A percentile compares a stretch with the other conserved stretches of the same genome.
These are phyloP conservation scores for Mycena galericulata DNA, from an alignment of 768 basidiomycete species.

Conservation along the genomic window DNA sequence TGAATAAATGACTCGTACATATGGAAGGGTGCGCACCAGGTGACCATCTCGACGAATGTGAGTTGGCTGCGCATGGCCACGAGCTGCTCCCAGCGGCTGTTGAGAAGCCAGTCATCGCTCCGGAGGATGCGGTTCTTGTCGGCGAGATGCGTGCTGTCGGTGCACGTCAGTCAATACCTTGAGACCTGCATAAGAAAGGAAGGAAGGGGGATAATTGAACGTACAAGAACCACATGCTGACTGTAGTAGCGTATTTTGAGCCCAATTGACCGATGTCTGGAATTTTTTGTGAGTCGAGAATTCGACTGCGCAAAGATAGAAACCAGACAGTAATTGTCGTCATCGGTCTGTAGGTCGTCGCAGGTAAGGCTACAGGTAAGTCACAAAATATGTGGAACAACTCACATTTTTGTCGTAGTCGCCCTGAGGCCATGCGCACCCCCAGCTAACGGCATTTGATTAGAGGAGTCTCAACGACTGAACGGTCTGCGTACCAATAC, in stretches of 20 bases:
- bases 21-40: conserved; percentile 58
- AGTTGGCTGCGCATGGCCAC: conserved; percentile 65
- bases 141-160: conserved; percentile 64
- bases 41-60: conserved; percentile 74
- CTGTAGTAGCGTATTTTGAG: conserved; percentile 55
- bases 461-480: neutral
- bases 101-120: conserved; percentile 75
- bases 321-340: conserved; percentile 61
- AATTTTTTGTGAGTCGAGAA: too few species aligned
- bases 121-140: conserved; percentile 77
- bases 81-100: conserved; percentile 78
- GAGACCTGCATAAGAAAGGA: neutral
- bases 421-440: conserved; percentile 72
- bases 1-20: too few species aligned
- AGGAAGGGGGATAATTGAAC: conserved; percentile 30
- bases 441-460: conserved; percentile 55
- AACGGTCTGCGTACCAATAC: conserved; percentile 54
- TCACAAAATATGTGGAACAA: too few species aligned
- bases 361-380: too few species aligned
- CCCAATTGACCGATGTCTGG: conserved; percentile 61
- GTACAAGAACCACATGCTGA: conserved; percentile 63
- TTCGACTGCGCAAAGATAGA: too few species aligned
- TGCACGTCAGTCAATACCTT: too few species aligned
- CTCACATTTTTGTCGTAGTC: conserved; percentile 56
- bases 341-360: conserved; percentile 56